These are phyloP conservation scores for Mortierella sp. DNA, from an alignment of 371 early-diverging fungal genomes.

Conservation along the genomic window DNA sequence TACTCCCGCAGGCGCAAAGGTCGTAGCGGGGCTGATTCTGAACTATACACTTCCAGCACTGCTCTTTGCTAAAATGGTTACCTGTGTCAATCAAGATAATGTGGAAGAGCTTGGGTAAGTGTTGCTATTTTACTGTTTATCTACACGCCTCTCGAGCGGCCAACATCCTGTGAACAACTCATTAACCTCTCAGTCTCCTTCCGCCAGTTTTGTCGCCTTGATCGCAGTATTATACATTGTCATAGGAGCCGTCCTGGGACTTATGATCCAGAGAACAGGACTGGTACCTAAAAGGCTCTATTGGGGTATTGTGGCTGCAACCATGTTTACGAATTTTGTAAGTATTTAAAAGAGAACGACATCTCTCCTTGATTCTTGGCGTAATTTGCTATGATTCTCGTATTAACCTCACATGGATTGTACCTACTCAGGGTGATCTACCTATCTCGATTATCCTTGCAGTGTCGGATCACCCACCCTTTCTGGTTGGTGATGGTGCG, in stretches of 20 bases:
- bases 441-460: slow-evolving; percentile 59
- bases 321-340: slow-evolving; percentile 58
- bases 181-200: neutral
- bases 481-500: slow-evolving; percentile 52
- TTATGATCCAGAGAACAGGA: slow-evolving; percentile 39
- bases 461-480: slow-evolving; percentile 54
- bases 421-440: slow-evolving; percentile 51
- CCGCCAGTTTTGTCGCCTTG: slow-evolving; percentile 28
- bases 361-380: no score
- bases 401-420: neutral
- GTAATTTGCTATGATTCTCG: neutral
- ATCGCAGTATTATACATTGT: slow-evolving; percentile 26
- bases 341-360: no score
- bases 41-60: slow-evolving; percentile 55
- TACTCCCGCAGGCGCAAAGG: slow-evolving; percentile 48
- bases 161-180: neutral
- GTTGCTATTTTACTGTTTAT: neutral
- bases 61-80: slow-evolving; percentile 54
- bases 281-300: slow-evolving; percentile 45
- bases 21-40: slow-evolving; percentile 45
- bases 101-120: slow-evolving; percentile 38
- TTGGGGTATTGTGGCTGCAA: slow-evolving; percentile 51
- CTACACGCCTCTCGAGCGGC: neutral
- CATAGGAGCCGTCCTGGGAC: slow-evolving; percentile 36
- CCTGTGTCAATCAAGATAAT: slow-evolving; percentile 40